Evolutionary conservation across 495 filamentous ascomycete species (phyloP).

Genomic region (Penicillium dipodomyicola): DNA sequence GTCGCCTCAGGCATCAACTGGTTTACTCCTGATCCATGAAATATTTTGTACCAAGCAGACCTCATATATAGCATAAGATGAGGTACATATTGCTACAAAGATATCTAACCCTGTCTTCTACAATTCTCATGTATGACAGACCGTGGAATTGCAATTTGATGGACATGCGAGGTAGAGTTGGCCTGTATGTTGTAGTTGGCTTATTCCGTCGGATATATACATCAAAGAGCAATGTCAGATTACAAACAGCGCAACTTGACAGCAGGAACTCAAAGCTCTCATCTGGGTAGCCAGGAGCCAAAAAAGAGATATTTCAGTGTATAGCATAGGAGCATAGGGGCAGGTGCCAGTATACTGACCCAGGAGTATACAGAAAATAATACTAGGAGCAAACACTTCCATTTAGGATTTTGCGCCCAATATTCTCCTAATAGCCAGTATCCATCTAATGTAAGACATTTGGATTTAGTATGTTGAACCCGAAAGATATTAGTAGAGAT

Average conservation of each 20-base stretch:
- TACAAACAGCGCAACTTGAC: background rate
- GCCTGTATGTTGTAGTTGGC: background rate
- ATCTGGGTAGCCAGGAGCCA: background rate
- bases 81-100: background rate
- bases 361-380: background rate
- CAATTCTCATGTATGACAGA: background rate
- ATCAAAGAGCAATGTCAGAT: background rate
- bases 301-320: background rate
- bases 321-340: background rate
- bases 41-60: background rate
- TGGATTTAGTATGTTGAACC: background rate
- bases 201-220: slow-evolving; percentile 2
- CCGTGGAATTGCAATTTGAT: background rate
- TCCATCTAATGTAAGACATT: background rate
- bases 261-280: background rate
- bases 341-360: background rate
- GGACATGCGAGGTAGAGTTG: background rate
- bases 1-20: slow-evolving; percentile 26
- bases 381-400: background rate
- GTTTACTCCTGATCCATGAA: background rate
- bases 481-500: background rate
- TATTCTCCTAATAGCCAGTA: background rate
- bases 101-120: background rate
- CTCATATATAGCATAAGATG: background rate
- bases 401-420: background rate